Conservation (phyloP, 768 basidiomycete genomes). For the Leccinellum rugosiceps region DNA sequence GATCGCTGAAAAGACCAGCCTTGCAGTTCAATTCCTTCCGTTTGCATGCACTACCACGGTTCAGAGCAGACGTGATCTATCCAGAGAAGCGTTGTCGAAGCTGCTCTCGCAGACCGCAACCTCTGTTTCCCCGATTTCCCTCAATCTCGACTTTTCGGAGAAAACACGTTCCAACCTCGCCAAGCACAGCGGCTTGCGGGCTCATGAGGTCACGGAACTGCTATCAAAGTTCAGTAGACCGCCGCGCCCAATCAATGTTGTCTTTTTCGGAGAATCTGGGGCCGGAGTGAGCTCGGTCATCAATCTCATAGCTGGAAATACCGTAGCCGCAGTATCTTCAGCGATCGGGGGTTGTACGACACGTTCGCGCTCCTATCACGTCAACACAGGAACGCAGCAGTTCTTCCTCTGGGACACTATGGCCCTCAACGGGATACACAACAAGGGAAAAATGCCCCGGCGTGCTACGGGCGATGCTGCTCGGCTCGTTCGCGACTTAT, state of each 20-base stretch:
- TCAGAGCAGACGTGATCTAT: not conserved
- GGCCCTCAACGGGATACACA: not conserved
- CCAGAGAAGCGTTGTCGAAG: not conserved
- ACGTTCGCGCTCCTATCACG: not conserved
- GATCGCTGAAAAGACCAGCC: conserved; percentile 3
- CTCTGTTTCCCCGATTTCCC: not conserved
- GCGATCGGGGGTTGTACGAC: not conserved
- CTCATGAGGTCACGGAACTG: not conserved
- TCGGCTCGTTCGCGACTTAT: conserved; percentile 25
- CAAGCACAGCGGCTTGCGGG: not conserved
- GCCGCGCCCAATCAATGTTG: conserved; percentile 18
- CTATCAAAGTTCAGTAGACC: not conserved
- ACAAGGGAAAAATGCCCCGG: not conserved
- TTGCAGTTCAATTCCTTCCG: not conserved
- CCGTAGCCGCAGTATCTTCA: not conserved
- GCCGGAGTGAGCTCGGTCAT: conserved; percentile 32
- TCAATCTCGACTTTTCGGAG: not conserved
- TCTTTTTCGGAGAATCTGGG: conserved; percentile 33
- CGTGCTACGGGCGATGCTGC: conserved; percentile 8
- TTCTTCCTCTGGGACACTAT: conserved; percentile 5
- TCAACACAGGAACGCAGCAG: not conserved
- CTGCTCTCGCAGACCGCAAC: not conserved
- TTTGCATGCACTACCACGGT: not conserved
- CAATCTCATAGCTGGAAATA: not conserved
- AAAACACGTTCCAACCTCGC: not conserved